A percentile compares a stretch with the other conserved stretches of the same genome.
phyloP scores from a whole-genome alignment of 139 green algal species.

The Tetratostichococcus sp. region DNA sequence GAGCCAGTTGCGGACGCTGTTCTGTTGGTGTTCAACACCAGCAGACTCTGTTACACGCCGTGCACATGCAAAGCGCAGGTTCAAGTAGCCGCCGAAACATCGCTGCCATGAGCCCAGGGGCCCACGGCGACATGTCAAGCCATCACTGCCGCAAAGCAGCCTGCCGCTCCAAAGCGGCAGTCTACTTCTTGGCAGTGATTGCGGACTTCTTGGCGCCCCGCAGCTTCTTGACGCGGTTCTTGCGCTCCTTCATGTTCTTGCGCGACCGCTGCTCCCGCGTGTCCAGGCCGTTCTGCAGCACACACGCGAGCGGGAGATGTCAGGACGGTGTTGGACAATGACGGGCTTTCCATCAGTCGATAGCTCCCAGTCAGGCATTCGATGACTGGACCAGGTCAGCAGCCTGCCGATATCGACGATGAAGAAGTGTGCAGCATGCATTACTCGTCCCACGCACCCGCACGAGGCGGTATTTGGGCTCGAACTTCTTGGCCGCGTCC shows the following conservation, averaged over 20 bases:
- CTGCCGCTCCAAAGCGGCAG: too few species aligned
- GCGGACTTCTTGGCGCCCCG: constrained; percentile 88
- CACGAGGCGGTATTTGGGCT: constrained; percentile 95
- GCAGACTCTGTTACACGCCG: too few species aligned
- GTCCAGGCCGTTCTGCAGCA: constrained; percentile 74
- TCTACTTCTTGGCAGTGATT: constrained; percentile 1
- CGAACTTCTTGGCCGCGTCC: constrained; percentile 93
- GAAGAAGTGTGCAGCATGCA: neutral
- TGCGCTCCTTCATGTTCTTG: constrained; percentile 99
- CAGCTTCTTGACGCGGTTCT: constrained; percentile 94
- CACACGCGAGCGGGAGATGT: neutral
- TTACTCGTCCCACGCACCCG: constrained; percentile 45
- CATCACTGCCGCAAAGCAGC: neutral
- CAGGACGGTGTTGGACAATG: neutral
- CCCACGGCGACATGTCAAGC: too few species aligned
- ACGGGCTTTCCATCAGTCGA: neutral
- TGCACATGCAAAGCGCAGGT: too few species aligned
- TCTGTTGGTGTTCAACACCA: too few species aligned
- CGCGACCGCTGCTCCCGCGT: constrained; percentile 81
- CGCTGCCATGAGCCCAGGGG: too few species aligned
- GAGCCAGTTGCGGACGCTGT: too few species aligned
- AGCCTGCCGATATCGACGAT: too few species aligned
- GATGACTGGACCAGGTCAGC: too few species aligned
- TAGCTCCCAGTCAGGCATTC: too few species aligned
- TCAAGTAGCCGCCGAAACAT: too few species aligned